A percentile compares a stretch with the other conserved stretches of the same genome.
These are phyloP conservation scores for Ammopiptanthus mongolicus DNA, from an alignment of 306 rosid genomes.

Conservation along the genomic window DNA sequence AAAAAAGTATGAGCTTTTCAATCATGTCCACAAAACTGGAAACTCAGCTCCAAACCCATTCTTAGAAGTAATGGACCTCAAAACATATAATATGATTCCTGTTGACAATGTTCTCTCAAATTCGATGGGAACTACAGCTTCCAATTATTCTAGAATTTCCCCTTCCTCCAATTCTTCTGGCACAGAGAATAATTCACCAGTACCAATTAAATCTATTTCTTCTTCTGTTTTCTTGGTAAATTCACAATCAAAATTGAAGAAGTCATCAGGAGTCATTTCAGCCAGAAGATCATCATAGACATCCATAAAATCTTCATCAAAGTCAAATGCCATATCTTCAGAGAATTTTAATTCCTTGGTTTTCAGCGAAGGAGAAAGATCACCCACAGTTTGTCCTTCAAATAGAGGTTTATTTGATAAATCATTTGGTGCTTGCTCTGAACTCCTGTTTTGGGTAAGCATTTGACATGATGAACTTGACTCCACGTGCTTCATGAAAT, in stretches of 20 bases:
- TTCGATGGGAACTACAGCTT: not conserved
- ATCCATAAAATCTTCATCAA: constrained; percentile 59
- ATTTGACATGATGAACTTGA: constrained; percentile 32
- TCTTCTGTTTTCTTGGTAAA: constrained; percentile 33
- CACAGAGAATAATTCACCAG: constrained; percentile 15
- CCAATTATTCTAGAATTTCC: constrained; percentile 57
- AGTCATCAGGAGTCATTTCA: constrained; percentile 54
- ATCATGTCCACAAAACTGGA: not conserved
- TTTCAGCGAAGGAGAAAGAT: constrained; percentile 20
- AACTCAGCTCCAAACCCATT: not conserved
- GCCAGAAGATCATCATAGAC: constrained; percentile 49
- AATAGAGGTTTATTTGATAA: constrained; percentile 31
- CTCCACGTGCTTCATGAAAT: constrained; percentile 44
- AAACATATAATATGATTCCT: not conserved
- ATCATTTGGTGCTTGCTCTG: constrained; percentile 19
- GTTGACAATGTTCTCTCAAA: not conserved
- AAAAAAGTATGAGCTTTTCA: not conserved
- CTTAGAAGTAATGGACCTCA: not conserved
- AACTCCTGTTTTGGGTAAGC: constrained; percentile 12
- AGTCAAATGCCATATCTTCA: constrained; percentile 42
- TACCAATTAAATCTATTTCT: constrained; percentile 21
- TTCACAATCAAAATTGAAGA: constrained; percentile 48
- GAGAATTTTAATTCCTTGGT: constrained; percentile 24
- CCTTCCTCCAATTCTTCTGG: constrained; percentile 79
- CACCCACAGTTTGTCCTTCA: constrained; percentile 30